phyloP scores from a whole-genome alignment of 768 basidiomycete species.

The Mycena polygramma region DNA sequence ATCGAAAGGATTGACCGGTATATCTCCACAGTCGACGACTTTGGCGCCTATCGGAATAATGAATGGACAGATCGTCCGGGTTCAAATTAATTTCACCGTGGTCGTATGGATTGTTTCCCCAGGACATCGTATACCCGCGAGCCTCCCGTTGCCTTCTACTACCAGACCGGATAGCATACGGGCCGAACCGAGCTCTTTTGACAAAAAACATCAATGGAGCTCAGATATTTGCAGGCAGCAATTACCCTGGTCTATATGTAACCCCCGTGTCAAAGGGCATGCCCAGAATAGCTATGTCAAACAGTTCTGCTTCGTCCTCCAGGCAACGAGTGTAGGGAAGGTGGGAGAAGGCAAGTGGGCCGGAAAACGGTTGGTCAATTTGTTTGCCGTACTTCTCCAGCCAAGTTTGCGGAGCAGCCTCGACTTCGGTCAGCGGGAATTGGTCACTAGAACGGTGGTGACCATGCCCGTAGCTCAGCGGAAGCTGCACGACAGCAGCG shows the following conservation, averaged over 20 bases:
- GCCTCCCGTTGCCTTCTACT: conserved; percentile 73
- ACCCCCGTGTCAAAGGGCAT: conserved; percentile 85
- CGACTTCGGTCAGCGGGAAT: conserved; percentile 26
- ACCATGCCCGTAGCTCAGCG: background rate
- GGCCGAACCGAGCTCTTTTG: conserved; percentile 87
- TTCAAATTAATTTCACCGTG: conserved; percentile 4
- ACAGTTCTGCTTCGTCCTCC: conserved; percentile 63
- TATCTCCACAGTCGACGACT: conserved; percentile 89
- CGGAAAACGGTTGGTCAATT: conserved; percentile 81
- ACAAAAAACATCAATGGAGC: background rate
- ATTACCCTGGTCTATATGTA: conserved; percentile 70
- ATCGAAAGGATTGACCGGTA: conserved; percentile 86
- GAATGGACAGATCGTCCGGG: background rate
- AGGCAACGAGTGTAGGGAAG: conserved; percentile 81
- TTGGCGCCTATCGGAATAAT: conserved; percentile 54
- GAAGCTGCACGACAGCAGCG: background rate
- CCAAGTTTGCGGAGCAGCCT: conserved; percentile 58
- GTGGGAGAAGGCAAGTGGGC: conserved; percentile 88
- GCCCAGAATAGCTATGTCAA: conserved; percentile 86
- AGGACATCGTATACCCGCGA: conserved; percentile 77
- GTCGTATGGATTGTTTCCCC: conserved; percentile 76
- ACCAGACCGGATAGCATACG: conserved; percentile 86
- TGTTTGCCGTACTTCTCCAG: conserved; percentile 81
- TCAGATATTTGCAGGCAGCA: background rate
- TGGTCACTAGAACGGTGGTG: conserved; percentile 8